Evolutionary conservation across 495 filamentous ascomycete genomes (phyloP).

Genomic region (Penicillium canescens): DNA sequence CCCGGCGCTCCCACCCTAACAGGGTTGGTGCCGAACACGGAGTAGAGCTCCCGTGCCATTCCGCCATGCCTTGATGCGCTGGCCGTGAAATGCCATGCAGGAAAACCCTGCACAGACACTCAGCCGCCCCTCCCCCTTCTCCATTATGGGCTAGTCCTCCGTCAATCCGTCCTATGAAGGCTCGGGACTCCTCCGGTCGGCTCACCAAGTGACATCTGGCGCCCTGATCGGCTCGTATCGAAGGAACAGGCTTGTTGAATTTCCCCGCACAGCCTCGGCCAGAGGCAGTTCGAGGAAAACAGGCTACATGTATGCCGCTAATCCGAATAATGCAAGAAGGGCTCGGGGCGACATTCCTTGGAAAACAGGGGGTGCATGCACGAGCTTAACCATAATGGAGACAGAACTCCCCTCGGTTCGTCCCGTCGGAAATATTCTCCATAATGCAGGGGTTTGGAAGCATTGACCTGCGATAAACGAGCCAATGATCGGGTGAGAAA

Average conservation of each 20-base stretch:
- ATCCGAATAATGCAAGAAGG: too few relatives aligned
- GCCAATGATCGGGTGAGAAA: not conserved
- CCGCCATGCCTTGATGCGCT: not conserved
- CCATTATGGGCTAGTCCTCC: not conserved
- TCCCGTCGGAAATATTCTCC: constrained; percentile 7
- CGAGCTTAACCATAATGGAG: constrained; percentile 3
- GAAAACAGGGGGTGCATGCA: not conserved
- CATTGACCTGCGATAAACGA: not conserved
- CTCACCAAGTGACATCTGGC: not conserved
- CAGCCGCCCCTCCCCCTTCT: not conserved
- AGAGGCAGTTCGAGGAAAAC: not conserved
- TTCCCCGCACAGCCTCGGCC: constrained; percentile 10
- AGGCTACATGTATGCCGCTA: too few relatives aligned
- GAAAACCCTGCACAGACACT: constrained; percentile 4
- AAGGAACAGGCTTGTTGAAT: not conserved
- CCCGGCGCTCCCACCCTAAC: not conserved
- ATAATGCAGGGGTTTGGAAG: not conserved
- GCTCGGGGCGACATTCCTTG: not conserved
- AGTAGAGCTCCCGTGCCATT: not conserved
- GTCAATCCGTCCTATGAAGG: not conserved
- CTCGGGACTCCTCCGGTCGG: constrained; percentile 2
- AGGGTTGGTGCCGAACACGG: not conserved
- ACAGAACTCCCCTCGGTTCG: constrained; percentile 1
- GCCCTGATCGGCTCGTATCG: not conserved
- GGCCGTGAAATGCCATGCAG: constrained; percentile 1